Percentiles rank a stretch among this genome's conserved stretches.
phyloP scores from a whole-genome alignment of 163 green algal genomes.

The Scenedesmus sp. region DNA sequence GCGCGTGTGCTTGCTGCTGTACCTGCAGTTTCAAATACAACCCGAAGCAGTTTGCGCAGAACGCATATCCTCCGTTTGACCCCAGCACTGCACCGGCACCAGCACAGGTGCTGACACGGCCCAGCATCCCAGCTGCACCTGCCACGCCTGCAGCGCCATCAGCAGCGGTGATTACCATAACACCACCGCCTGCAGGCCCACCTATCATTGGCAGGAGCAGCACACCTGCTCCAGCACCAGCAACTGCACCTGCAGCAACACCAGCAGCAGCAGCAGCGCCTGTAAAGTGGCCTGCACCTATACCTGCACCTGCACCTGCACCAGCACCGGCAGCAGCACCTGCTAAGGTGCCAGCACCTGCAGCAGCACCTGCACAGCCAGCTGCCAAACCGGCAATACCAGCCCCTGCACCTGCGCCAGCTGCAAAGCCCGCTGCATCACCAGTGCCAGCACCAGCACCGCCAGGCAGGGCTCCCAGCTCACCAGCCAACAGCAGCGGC shows the following conservation, averaged over 20 bases:
- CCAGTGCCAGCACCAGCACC: neutral
- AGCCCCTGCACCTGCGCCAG: neutral
- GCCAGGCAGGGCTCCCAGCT: neutral
- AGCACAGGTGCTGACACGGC: neutral
- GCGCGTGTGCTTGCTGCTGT: neutral
- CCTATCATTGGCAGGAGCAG: neutral
- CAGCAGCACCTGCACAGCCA: neutral
- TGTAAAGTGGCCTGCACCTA: neutral
- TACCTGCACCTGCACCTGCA: neutral
- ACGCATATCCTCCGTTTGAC: conserved; percentile 21
- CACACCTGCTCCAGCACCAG: neutral
- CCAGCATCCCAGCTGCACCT: neutral
- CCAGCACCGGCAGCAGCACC: neutral
- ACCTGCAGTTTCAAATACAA: conserved; percentile 30
- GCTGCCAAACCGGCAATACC: neutral
- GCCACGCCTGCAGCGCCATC: neutral
- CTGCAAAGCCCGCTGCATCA: neutral
- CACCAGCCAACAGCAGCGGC: neutral
- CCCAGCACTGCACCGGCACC: neutral
- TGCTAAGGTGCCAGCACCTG: neutral
- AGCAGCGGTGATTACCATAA: neutral
- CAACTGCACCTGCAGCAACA: neutral
- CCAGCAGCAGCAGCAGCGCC: neutral
- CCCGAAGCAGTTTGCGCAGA: neutral
- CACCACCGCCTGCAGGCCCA: neutral